These are phyloP conservation scores for Panus rudis DNA, from an alignment of 768 basidiomycete genomes.

Conservation along the genomic window DNA sequence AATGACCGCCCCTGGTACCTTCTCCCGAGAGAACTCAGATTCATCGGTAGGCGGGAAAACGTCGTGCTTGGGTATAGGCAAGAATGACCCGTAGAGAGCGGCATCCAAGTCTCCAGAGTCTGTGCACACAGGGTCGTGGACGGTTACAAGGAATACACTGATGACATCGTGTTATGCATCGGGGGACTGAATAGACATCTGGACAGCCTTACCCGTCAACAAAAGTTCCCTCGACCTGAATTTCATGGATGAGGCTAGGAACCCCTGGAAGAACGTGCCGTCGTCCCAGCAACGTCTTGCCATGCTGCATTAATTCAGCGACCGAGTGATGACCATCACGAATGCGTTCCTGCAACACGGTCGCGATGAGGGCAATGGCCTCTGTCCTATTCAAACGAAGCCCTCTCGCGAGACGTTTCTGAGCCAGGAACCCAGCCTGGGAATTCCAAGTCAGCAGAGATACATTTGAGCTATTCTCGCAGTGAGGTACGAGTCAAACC, in stretches of 20 bases:
- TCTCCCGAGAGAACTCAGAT: constrained; percentile 42
- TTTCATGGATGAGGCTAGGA: constrained; percentile 65
- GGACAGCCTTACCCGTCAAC: constrained; percentile 58
- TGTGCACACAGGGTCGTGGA: constrained; percentile 90
- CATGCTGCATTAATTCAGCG: constrained; percentile 87
- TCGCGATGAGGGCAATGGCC: constrained; percentile 82
- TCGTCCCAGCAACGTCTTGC: constrained; percentile 81
- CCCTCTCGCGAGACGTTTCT: constrained; percentile 93
- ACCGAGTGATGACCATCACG: constrained; percentile 86
- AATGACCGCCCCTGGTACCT: constrained; percentile 72
- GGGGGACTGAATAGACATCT: not conserved
- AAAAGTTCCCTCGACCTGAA: constrained; percentile 94
- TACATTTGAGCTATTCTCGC: not conserved
- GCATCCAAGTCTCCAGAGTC: constrained; percentile 68
- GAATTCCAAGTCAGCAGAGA: constrained; percentile 1
- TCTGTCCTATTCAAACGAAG: constrained; percentile 82
- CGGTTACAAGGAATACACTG: constrained; percentile 93
- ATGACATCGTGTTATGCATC: not conserved
- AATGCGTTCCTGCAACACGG: constrained; percentile 90
- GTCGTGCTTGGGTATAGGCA: constrained; percentile 66
- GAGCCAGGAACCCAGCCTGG: constrained; percentile 83
- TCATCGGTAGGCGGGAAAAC: constrained; percentile 54
- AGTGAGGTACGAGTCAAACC: constrained; percentile 27
- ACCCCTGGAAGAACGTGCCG: constrained; percentile 87
- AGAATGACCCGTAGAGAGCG: constrained; percentile 94